Evolutionary conservation across 2,329 filamentous ascomycete genomes (phyloP), one percentile per base, ranked within the genome.

Genomic region (Scedosporium boydii): DNA sequence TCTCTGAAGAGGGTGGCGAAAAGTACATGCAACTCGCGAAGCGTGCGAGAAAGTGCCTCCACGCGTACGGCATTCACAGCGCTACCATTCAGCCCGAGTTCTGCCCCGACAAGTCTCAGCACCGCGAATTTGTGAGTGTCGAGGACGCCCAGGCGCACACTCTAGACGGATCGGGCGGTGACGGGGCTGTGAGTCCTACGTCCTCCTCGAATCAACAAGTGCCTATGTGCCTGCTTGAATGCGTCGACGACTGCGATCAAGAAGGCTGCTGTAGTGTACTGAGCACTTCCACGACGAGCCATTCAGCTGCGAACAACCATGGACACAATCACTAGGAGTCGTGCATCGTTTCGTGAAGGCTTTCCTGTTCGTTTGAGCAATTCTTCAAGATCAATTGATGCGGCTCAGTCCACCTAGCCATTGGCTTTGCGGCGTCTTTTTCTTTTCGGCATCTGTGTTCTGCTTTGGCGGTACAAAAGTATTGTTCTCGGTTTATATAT

Each of bases 81-180:
- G 93, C 92, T 42, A 99, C 95, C 12, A 98, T 99, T 68, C 95
- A 99, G 75, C 95, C 95, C 5, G 95, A 99, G 74, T 99, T 87
- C 68, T 86, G 84, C 65, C 73, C 84, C 27, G 83, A 84, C 66
- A 70, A 76, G 48, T 72, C 74, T 60, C 80, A 79, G 65, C 71
- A 69, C 62, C 75, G 77, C 46, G 67, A 71, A 14, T 72, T 74
- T 3, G 74, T 76, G 60, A 71, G 71, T 12, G 4, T 34, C n/a
- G 16, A 72, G 74, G 3, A 74, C 75, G 58, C 71, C 70, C 34
- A 69, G 72, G 6, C 71, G 23, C 67, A 75, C 41, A 64, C 70
- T 4, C 66, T 76, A 38, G 75, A 80, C 62, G 77, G 76, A 38
- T 38, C 34, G 9, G 64, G 64, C 0, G 63, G 55, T 60, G 66